Conservation (phyloP, 176 grass and related monocot species). For the Ananas comosus region DNA sequence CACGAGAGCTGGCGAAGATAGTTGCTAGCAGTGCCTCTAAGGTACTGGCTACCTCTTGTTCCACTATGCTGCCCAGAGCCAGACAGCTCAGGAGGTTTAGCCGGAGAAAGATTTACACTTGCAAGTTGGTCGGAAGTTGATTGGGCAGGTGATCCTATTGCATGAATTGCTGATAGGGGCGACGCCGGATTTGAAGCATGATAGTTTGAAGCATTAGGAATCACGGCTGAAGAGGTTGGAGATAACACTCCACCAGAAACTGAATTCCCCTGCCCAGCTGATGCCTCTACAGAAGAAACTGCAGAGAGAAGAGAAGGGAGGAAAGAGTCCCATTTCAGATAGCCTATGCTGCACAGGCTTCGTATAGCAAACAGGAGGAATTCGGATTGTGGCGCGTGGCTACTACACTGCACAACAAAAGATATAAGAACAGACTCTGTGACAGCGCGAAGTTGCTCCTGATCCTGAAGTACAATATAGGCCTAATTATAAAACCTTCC, state of each 20-base stretch:
- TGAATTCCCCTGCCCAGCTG: conserved; percentile 34
- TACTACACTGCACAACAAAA: conserved; percentile 72
- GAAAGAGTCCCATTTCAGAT: conserved; percentile 84
- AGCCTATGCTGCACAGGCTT: conserved; percentile 55
- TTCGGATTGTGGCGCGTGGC: conserved; percentile 76
- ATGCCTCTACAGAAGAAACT: conserved; percentile 51
- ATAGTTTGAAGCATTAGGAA: conserved; percentile 42
- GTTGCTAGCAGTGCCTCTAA: conserved; percentile 37
- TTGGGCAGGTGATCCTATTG: conserved; percentile 82
- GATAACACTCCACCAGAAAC: background rate
- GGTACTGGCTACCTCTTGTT: conserved; percentile 35
- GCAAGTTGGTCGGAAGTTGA: conserved; percentile 72
- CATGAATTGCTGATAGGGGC: conserved; percentile 60
- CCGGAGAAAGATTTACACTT: conserved; percentile 55
- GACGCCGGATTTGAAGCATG: conserved; percentile 74
- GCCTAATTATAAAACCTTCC: background rate
- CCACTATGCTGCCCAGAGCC: conserved; percentile 36
- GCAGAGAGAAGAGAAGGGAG: conserved; percentile 71
- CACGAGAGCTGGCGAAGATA: conserved; percentile 77
- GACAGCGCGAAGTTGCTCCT: conserved; percentile 70
- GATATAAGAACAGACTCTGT: conserved; percentile 86
- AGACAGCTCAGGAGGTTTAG: conserved; percentile 61
- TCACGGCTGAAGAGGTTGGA: conserved; percentile 33
- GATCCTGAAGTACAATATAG: conserved; percentile 46
- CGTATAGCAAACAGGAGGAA: conserved; percentile 89